Evolutionary conservation across 352 stramenopile species (phyloP).

Genomic region (Phytophthora agathidicida): DNA sequence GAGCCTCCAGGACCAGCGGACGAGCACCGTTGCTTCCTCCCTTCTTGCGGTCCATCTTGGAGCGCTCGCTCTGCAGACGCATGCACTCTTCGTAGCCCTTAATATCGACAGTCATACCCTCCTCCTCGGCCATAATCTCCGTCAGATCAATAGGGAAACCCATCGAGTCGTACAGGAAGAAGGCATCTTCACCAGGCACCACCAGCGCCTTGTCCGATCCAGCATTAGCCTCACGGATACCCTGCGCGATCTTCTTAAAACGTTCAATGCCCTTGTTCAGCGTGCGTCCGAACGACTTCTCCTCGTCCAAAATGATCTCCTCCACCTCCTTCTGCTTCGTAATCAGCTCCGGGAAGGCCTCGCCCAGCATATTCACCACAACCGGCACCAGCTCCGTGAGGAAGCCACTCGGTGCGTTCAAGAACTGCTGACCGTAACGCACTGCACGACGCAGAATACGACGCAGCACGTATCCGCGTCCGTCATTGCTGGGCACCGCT

Average conservation of each 20-base stretch:
- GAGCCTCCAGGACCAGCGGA: conserved; percentile 93
- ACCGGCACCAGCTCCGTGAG: conserved; percentile 94
- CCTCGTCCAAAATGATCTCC: conserved; percentile 97
- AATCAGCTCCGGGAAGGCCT: conserved; percentile 96
- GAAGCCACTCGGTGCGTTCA: conserved; percentile 96
- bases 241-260: conserved; percentile 89
- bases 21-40: conserved; percentile 69
- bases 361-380: conserved; percentile 94
- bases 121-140: conserved; percentile 96
- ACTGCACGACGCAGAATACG: conserved; percentile 98
- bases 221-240: conserved; percentile 65
- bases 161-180: conserved; percentile 99
- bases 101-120: conserved; percentile 93
- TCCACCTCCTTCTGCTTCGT: conserved; percentile 91
- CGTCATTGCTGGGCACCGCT: conserved; percentile 96
- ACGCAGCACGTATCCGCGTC: conserved; percentile 98
- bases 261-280: conserved; percentile 94
- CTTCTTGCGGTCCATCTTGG: conserved; percentile 91
- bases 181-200: conserved; percentile 95
- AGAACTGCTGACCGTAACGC: conserved; percentile 97
- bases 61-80: conserved; percentile 87
- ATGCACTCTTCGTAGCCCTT: conserved; percentile 96
- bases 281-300: conserved; percentile 94
- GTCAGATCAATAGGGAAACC: conserved; percentile 99
- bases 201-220: conserved; percentile 65